These are phyloP conservation scores for Diaporthe sp. DNA, from an alignment of 2,329 filamentous ascomycete genomes.

Conservation along the genomic window DNA sequence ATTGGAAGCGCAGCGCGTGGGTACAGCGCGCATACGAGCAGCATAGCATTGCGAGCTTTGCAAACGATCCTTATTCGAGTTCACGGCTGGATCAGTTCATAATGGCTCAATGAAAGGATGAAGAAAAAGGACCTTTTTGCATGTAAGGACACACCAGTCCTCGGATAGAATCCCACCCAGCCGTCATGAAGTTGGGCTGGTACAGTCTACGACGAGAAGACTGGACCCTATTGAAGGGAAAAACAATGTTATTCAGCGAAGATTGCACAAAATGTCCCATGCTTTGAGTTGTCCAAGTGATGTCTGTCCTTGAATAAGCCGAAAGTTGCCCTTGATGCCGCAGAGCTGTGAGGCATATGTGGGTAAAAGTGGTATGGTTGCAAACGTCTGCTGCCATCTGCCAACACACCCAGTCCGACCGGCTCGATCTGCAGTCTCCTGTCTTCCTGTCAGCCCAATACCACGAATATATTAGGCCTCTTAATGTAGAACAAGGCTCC, in stretches of 20 bases:
- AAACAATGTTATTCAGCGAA: neutral
- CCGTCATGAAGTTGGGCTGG: neutral
- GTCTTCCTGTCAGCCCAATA: neutral
- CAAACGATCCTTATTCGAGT: neutral
- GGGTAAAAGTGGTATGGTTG: neutral
- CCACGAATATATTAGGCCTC: neutral
- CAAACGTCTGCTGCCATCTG: neutral
- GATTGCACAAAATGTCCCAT: neutral
- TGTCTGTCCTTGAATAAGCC: neutral
- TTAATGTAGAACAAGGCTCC: neutral
- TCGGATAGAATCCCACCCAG: constrained; percentile 19
- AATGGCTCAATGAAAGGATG: constrained; percentile 13
- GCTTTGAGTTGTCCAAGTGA: neutral
- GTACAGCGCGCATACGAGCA: neutral
- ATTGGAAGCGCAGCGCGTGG: constrained; percentile 19
- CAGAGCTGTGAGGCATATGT: neutral
- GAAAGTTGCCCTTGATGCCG: neutral
- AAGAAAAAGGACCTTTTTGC: neutral
- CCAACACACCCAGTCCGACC: neutral
- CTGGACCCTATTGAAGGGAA: neutral
- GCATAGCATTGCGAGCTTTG: constrained; percentile 26
- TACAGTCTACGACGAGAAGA: constrained; percentile 12
- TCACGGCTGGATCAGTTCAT: constrained; percentile 17
- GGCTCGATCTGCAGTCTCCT: neutral
- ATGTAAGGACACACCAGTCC: neutral